A percentile compares a stretch with the other conserved stretches of the same genome.
Evolutionary conservation across 1,284 basidiomycete genomes (phyloP).

Genomic region (Naganishia cerealis): DNA sequence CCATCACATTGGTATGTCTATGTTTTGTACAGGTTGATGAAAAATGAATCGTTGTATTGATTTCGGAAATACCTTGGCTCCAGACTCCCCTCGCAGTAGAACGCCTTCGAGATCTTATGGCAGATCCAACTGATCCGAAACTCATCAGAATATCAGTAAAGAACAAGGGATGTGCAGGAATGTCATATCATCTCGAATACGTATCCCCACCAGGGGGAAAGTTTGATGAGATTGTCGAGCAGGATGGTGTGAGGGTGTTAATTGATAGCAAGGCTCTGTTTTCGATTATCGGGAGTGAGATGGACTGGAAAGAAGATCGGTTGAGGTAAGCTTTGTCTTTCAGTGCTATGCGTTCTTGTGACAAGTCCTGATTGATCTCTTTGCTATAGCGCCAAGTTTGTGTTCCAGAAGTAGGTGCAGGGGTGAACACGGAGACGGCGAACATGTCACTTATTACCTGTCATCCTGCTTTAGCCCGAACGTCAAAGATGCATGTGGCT

Average conservation of each 20-base stretch:
- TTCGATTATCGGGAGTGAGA: constrained; percentile 95
- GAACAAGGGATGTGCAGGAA: constrained; percentile 98
- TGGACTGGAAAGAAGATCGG: constrained; percentile 96
- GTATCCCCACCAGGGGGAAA: constrained; percentile 78
- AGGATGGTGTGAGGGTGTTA: constrained; percentile 87
- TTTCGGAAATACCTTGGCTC: neutral
- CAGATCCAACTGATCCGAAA: constrained; percentile 74
- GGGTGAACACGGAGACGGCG: constrained; percentile 55
- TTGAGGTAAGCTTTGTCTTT: constrained; percentile 55
- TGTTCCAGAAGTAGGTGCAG: constrained; percentile 76
- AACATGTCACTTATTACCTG: neutral
- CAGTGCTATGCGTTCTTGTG: neutral
- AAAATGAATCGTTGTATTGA: constrained; percentile 12
- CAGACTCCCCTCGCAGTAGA: constrained; percentile 80
- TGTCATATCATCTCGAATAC: constrained; percentile 96
- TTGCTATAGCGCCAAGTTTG: constrained; percentile 70
- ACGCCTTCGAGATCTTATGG: constrained; percentile 69
- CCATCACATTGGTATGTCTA: constrained; percentile 71
- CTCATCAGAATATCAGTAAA: constrained; percentile 91
- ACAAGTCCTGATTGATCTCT: neutral
- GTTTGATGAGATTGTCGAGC: constrained; percentile 97
- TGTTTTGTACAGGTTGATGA: constrained; percentile 14
- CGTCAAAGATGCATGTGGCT: constrained; percentile 88
- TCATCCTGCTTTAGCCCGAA: constrained; percentile 59
- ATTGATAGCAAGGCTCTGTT: constrained; percentile 98